Base-by-base conservation (phyloP, 306 rosid species). In the Arachis hypogaea region DNA sequence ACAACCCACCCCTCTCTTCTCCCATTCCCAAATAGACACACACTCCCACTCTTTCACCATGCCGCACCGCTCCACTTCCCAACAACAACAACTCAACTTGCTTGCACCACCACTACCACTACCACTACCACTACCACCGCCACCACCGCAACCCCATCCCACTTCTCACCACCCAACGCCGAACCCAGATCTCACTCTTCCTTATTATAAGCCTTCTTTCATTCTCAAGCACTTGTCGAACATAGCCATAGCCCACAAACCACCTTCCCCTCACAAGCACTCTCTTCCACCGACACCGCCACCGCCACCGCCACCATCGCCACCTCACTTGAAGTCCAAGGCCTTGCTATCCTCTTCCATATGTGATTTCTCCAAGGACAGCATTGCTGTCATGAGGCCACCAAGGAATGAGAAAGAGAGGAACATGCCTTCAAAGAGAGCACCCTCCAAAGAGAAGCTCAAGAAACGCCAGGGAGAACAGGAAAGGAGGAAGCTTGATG, bases 271-370 rank as follows among this genome's bases (percentile, higher is more conserved):
- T 76, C n/a, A 80, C 30, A 85, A 67, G 63, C 88, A 71, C 62
- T 52, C 60, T 2, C 78, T 58, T 4, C 14, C 4, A 49, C 16
- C 51, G 11, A 11, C 38, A 33, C 51, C 51, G 9, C 51, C 51
- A 2, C 51, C 9, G 51, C 51, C 51, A 9, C 51, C 51, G 4
- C 51, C n/a, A 46, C 51, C 51, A 10, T 11, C 51, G 0, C 51
- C 51, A 9, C 11, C 50, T 7, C 82, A 10, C 61, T 74, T 74
- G 6, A 84, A 84, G 54, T 76, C 78, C 69, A 84, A 84, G 38
- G 50, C 90, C 70, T 59, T 87, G 84, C 14, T 92, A 28, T 42
- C 79, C 57, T 88, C 97, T 7, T 77, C 86, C 50, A 82, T 82
- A 9, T 18, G 76, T 8, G 89, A 82, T 63, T 75, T 88, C 45